Conservation (phyloP, 495 filamentous ascomycete species). For the Lepraria neglecta region DNA sequence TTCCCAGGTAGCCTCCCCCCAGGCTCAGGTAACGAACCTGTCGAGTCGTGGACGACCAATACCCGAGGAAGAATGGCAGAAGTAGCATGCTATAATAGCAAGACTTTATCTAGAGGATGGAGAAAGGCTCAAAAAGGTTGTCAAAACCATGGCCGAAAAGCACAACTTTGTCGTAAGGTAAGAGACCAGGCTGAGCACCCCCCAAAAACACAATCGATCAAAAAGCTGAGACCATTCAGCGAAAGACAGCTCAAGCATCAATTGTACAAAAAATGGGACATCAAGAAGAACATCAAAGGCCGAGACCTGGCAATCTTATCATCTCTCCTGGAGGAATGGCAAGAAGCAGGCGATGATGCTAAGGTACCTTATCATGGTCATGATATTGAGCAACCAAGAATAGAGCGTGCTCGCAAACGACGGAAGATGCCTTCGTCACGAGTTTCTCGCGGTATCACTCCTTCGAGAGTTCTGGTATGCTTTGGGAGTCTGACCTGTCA, state of each 20-base stretch:
- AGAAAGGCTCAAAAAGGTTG: neutral
- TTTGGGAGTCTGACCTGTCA: neutral
- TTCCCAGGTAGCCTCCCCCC: too few species aligned
- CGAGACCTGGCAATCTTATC: neutral
- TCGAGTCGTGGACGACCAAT: neutral
- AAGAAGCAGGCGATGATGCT: neutral
- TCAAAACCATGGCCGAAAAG: neutral
- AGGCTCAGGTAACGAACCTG: too few species aligned
- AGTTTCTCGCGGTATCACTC: neutral
- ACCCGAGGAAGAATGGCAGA: conserved; percentile 2
- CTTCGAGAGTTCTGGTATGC: neutral
- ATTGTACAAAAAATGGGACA: conserved; percentile 4
- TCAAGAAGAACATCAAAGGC: conserved; percentile 7
- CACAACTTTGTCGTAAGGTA: neutral
- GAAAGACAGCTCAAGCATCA: neutral
- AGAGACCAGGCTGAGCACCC: neutral
- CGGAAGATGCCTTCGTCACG: neutral
- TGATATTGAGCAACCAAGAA: neutral
- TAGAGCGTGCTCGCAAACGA: conserved; percentile 10
- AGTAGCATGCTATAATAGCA: neutral
- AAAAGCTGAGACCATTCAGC: neutral
- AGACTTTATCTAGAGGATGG: conserved; percentile 1
- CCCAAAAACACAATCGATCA: too few species aligned
- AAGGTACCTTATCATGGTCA: neutral
- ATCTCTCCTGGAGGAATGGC: neutral